Evolutionary conservation across 345 rosid species (phyloP).

Genomic region (Eucalyptus polybractea): DNA sequence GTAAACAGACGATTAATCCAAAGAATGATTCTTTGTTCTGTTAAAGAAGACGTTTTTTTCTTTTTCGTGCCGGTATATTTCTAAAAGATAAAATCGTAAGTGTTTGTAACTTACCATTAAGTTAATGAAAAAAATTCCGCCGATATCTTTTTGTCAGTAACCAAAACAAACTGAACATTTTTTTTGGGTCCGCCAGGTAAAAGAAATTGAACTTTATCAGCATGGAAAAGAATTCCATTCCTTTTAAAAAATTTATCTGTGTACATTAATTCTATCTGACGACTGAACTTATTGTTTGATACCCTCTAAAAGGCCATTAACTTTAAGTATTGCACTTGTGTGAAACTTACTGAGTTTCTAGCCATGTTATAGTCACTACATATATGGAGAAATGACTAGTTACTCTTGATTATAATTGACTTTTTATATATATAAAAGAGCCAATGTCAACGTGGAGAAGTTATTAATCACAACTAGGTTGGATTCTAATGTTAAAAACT

Average conservation of each 20-base stretch:
- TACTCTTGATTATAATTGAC: neutral
- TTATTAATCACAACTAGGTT: neutral
- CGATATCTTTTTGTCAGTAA: neutral
- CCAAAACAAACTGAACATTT: neutral
- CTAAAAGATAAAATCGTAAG: too few species aligned
- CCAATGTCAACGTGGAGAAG: neutral
- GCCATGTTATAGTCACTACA: neutral
- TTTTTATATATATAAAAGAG: neutral
- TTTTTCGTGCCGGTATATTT: too few species aligned
- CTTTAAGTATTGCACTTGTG: neutral
- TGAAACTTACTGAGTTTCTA: neutral
- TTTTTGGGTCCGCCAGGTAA: too few species aligned
- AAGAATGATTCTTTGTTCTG: neutral
- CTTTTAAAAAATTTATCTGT: fast-evolving
- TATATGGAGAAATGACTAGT: neutral
- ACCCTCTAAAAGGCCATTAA: neutral
- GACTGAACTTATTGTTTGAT: too few species aligned
- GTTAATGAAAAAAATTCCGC: too few species aligned
- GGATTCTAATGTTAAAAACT: neutral
- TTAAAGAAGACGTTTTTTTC: neutral
- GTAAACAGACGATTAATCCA: neutral
- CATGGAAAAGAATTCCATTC: too few species aligned
- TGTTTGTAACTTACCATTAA: too few species aligned
- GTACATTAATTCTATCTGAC: too few species aligned
- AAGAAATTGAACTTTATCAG: too few species aligned